These are phyloP conservation scores for Boechera stricta DNA, from an alignment of 345 rosid species.

Conservation along the genomic window DNA sequence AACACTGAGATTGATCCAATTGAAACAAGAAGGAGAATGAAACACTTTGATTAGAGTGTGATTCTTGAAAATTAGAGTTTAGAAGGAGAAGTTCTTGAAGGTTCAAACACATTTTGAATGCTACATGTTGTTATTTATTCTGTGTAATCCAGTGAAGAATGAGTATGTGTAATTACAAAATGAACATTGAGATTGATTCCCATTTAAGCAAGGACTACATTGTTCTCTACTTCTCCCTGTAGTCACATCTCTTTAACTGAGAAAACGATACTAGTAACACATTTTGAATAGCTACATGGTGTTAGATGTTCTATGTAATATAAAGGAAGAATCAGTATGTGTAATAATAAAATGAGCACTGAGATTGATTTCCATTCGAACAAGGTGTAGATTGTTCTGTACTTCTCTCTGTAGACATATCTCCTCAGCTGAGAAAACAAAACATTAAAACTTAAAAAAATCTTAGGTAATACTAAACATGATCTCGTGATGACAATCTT, in stretches of 20 bases:
- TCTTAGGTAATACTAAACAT: too few species aligned
- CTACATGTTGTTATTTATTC: not conserved
- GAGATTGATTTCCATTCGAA: not conserved
- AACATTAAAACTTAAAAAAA: not conserved
- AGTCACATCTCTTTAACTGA: too few species aligned
- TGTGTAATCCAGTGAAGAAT: not conserved
- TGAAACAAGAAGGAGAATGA: not conserved
- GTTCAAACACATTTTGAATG: too few species aligned
- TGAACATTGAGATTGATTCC: not conserved
- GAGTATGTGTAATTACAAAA: not conserved
- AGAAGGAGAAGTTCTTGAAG: not conserved
- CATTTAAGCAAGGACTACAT: too few species aligned
- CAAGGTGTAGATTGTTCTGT: not conserved
- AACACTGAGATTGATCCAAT: not conserved
- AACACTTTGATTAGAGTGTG: not conserved
- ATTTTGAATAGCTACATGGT: not conserved
- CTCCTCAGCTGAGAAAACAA: not conserved
- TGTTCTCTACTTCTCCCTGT: too few species aligned
- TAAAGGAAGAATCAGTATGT: conserved; percentile 6
- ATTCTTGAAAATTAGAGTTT: too few species aligned
- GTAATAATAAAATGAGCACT: not conserved
- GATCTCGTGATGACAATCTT: too few species aligned
- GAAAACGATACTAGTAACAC: not conserved
- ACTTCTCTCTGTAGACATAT: not conserved
- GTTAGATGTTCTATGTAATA: not conserved